Evolutionary conservation across 305 asterid genomes (phyloP).

Genomic region (Rubia peregrina): DNA sequence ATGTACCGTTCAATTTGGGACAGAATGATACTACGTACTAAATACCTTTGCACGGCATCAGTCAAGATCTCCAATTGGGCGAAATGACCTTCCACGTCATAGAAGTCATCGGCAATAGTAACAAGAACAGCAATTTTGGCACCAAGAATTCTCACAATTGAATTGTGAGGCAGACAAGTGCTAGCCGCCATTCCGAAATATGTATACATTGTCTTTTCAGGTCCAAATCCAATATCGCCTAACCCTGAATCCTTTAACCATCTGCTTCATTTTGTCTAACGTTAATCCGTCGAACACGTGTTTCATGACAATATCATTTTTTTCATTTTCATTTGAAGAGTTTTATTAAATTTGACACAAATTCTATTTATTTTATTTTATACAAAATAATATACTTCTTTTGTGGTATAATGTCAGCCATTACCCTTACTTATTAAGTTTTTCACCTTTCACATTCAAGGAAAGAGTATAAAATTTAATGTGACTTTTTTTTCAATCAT

Average conservation of each 20-base stretch:
- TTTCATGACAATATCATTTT: neutral
- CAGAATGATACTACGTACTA: too few species aligned
- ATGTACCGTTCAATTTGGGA: too few species aligned
- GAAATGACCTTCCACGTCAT: conserved; percentile 47
- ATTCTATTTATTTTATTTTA: too few species aligned
- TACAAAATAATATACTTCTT: too few species aligned
- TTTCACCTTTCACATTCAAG: too few species aligned
- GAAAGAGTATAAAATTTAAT: too few species aligned
- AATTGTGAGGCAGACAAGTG: conserved; percentile 31
- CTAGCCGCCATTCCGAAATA: conserved; percentile 43
- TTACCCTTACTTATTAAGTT: too few species aligned
- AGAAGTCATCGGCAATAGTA: conserved; percentile 58
- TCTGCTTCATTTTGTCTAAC: conserved; percentile 16
- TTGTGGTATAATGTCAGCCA: too few species aligned
- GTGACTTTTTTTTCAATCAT: too few species aligned
- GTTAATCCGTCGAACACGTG: neutral
- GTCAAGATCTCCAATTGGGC: conserved; percentile 36
- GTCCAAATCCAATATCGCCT: conserved; percentile 56
- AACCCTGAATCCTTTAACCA: conserved; percentile 54
- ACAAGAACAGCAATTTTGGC: conserved; percentile 47
- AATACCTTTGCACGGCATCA: conserved; percentile 39
- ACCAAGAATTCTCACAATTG: conserved; percentile 27
- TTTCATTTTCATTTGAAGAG: too few species aligned
- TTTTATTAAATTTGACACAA: too few species aligned
- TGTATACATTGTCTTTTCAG: conserved; percentile 46